Conservation (phyloP, 768 basidiomycete genomes). For the Lentinula detonsa region DNA sequence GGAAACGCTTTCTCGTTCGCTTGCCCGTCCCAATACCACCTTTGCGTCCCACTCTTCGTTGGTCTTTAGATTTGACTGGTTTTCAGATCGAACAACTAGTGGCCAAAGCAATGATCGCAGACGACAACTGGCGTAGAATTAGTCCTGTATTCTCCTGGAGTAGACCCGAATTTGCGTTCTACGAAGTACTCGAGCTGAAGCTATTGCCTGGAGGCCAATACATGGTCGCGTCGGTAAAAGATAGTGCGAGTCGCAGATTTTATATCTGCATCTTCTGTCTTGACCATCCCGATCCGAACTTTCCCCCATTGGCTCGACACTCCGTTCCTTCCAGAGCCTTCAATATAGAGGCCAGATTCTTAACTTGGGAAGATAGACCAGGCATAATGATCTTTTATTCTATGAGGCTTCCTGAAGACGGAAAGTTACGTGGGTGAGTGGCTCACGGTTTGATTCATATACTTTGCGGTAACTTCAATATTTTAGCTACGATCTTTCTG, state of each 20-base stretch:
- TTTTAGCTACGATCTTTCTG: constrained; percentile 30
- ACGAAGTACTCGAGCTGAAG: constrained; percentile 44
- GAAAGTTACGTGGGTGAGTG: not conserved
- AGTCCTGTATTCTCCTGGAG: constrained; percentile 27
- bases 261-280: constrained; percentile 49
- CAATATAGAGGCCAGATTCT: constrained; percentile 55
- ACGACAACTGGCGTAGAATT: constrained; percentile 49
- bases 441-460: not conserved
- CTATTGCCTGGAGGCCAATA: constrained; percentile 65
- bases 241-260: constrained; percentile 36
- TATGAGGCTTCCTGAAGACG: constrained; percentile 22
- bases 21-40: constrained; percentile 55
- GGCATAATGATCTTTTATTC: constrained; percentile 56
- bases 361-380: constrained; percentile 31
- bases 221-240: constrained; percentile 53
- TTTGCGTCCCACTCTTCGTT: constrained; percentile 51
- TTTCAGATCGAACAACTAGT: constrained; percentile 54
- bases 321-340: constrained; percentile 47
- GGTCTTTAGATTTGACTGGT: constrained; percentile 28
- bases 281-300: constrained; percentile 42
- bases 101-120: constrained; percentile 50
- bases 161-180: constrained; percentile 22
- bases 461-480: not conserved
- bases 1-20: constrained; percentile 57
- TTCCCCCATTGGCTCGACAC: constrained; percentile 41